Percentiles rank a stretch among this genome's conserved stretches.
phyloP scores from a whole-genome alignment of 768 basidiomycete genomes.

The Psilocybe cyanescens region DNA sequence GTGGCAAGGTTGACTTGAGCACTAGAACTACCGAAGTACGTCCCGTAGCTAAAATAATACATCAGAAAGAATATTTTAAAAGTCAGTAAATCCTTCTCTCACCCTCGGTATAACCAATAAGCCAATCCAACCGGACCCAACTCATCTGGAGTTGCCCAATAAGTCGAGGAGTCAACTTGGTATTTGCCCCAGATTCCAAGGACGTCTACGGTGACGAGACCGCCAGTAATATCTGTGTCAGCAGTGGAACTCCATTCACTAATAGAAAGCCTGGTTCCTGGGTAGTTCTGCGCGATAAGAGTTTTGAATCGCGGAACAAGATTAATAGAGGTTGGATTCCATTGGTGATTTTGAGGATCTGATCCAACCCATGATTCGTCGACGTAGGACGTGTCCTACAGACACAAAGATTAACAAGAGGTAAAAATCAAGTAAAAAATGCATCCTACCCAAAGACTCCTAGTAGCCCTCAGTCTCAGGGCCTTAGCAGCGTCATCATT shows the following conservation, averaged over 20 bases:
- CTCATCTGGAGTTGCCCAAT: constrained; percentile 54
- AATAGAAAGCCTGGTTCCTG: constrained; percentile 59
- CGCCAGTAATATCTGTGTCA: constrained; percentile 57
- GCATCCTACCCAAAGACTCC: constrained; percentile 50
- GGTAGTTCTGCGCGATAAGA: constrained; percentile 51
- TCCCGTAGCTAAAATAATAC: constrained; percentile 39
- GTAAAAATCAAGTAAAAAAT: neutral
- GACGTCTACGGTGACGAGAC: constrained; percentile 52
- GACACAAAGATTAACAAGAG: neutral
- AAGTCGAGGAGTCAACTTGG: constrained; percentile 53
- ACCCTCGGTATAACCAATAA: constrained; percentile 62
- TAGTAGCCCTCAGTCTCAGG: constrained; percentile 49
- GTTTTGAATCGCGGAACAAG: constrained; percentile 55
- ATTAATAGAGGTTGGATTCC: constrained; percentile 43
- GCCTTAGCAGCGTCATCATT: constrained; percentile 56
- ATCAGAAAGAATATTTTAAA: neutral
- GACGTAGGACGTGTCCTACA: constrained; percentile 48
- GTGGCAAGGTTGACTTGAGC: constrained; percentile 49
- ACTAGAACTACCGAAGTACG: constrained; percentile 46
- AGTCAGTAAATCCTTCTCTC: neutral
- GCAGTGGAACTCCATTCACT: constrained; percentile 53
- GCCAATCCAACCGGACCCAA: constrained; percentile 53
- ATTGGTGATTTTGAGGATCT: constrained; percentile 48
- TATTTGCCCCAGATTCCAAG: constrained; percentile 57
- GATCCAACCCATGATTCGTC: constrained; percentile 59